Evolutionary conservation across 768 basidiomycete genomes (phyloP), one percentile per base, ranked within the genome.

Genomic region (Rhizopogon vinicolor): DNA sequence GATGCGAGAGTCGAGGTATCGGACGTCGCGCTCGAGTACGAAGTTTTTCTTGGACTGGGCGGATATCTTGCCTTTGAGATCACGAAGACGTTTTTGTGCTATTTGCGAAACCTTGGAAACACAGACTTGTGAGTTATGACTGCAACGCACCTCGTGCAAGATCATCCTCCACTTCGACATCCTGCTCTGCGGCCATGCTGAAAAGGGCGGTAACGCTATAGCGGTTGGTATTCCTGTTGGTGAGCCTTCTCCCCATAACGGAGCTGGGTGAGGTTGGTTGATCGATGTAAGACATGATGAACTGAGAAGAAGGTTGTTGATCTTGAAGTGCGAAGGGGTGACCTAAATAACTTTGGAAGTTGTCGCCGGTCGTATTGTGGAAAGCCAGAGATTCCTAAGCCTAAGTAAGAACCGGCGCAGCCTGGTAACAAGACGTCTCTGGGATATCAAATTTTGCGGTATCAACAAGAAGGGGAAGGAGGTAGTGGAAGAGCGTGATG

Each of bases 31-130:
- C 71, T 99, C 97, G 10, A 99, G 83, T 41, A 99, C 97, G 64
- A 99, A 99, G 75, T 99, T 99, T 85, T 98, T 98, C 82, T 99
- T 99, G 53, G 93, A 95, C 74, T 98, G 97, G 0, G 93, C 90
- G 13, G 97, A 98, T 57, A 99, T 99, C 68, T 94, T 91, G 28
- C 88, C 84, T 76, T 99, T 99, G 60, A 99, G 81, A 64, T 99
- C 97, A 31, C 97, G 82, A 31, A 99, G 77, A 45, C 96, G 93
- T 73, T 96, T 98, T 78, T 99, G 97, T 48, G 97, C 97, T 93
- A 68, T 49, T 25, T 43, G 22, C n/a, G 44, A 31, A 41, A 35
- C 1, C 0, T 54, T 59, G 19, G 54, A 31, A 9, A n/a, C 16
- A 33, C 6, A 39, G 31, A 16, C 8, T n/a, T 1, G 18, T 25